Percentiles rank a stretch among this genome's conserved stretches.
Conservation (phyloP, 1,284 basidiomycete species). For the Moniliella sp. region DNA sequence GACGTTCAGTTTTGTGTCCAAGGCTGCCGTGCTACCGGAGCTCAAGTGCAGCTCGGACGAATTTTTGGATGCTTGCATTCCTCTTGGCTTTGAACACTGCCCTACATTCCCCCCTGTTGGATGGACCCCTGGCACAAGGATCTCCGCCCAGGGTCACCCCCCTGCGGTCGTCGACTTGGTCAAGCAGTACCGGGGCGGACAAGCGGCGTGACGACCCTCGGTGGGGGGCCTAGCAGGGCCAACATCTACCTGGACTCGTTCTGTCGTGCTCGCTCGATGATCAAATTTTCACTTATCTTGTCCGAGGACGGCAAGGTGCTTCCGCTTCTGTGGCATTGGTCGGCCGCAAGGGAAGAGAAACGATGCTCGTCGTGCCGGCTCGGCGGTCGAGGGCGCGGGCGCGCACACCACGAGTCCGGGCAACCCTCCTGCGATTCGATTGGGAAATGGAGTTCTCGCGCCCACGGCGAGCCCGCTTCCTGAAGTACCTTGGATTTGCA, state of each 20-base stretch:
- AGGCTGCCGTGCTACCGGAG: constrained; percentile 53
- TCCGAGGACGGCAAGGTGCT: constrained; percentile 63
- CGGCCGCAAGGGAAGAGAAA: constrained; percentile 25
- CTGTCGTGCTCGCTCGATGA: constrained; percentile 68
- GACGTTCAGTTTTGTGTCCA: constrained; percentile 61
- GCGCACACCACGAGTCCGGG: too few relatives aligned
- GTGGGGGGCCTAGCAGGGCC: too few relatives aligned
- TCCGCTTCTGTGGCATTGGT: constrained; percentile 59
- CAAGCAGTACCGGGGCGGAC: background rate
- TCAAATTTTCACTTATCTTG: constrained; percentile 76
- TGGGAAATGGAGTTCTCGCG: too few relatives aligned
- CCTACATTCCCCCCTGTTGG: constrained; percentile 58
- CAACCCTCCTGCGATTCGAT: too few relatives aligned
- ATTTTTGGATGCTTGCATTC: constrained; percentile 76
- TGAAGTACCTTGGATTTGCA: constrained; percentile 79
- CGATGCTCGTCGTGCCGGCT: too few relatives aligned
- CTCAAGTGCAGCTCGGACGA: constrained; percentile 63
- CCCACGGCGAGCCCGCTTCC: too few relatives aligned
- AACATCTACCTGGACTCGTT: constrained; percentile 66
- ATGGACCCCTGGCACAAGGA: constrained; percentile 34
- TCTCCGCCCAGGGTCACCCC: too few relatives aligned
- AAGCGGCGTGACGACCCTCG: too few relatives aligned
- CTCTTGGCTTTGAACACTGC: constrained; percentile 70
- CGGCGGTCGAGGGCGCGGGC: too few relatives aligned
- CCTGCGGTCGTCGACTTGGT: background rate